Base-by-base conservation (phyloP, 2,329 filamentous ascomycete genomes). In the Podosphaera xanthii region DNA sequence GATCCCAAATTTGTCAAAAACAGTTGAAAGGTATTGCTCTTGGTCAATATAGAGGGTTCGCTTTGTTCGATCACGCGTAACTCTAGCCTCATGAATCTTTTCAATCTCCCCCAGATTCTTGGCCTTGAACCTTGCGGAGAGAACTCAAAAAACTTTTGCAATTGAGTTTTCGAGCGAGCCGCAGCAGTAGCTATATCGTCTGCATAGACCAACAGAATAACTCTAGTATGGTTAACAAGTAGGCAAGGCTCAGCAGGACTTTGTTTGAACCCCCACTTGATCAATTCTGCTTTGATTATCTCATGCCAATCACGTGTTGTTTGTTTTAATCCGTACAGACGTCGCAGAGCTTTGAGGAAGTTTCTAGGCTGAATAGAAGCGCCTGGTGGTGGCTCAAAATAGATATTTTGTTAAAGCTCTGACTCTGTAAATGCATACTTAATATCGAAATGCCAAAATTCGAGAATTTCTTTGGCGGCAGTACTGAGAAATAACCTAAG, bases 81-180 rank as follows among this genome's bases (percentile, higher is more conserved):
- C 46, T 49, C 46, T 49, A 49, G 46, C 46, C 33, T 1, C 54
- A 31, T 9, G 36, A 57, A 57, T 57, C 36, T 57, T 57, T 30
- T 57, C 22, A 40, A 57, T 57, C 35, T 57, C 54, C 35, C 54
- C 54, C 54, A 57, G 36, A 35, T 57, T 42, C 36, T 57, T 57
- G 54, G 54, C 54, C 9, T 42, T 57, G 38, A 57, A 57, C 30
- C 36, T 14, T 40, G 22, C 22, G 14, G 54, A 57, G 34, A 57
- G 36, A n/a, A 8, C 31, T 57, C 40, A 42, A 40, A 57, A 31
- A 57, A 42, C 36, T n/a, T n/a, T 31, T 5, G 22, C 22, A 57
- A 42, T 30, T 57, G 5, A 10, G 9, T 31, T 42, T 57, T 57
- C 12, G 33, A 22, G 14, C 30, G 22, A 30, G 22, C 22, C 22